A percentile compares a stretch with the other conserved stretches of the same genome.
Conservation (phyloP, 805 yeast species). For the Debaryomyces hansenii region DNA sequence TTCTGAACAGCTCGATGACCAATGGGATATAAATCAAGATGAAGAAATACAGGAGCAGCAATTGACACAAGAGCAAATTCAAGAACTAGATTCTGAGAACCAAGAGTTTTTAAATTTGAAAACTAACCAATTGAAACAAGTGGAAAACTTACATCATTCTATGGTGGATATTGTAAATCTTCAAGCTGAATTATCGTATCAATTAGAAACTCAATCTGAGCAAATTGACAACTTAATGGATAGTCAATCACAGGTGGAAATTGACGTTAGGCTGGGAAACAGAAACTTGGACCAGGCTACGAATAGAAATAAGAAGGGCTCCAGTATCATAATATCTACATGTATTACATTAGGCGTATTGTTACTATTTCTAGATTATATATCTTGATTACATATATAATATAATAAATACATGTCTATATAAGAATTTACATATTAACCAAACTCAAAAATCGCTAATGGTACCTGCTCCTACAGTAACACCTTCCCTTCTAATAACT, state of each 20-base stretch:
- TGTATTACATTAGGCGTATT: slow-evolving; percentile 35
- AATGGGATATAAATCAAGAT: slow-evolving; percentile 9
- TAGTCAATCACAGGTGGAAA: slow-evolving; percentile 64
- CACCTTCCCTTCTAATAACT: slow-evolving; percentile 68
- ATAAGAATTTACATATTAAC: background rate
- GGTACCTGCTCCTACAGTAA: slow-evolving; percentile 66
- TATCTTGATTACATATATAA: slow-evolving; percentile 14
- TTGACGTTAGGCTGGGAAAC: slow-evolving; percentile 72
- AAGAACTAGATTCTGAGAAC: slow-evolving; percentile 59
- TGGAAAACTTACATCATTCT: slow-evolving; percentile 58
- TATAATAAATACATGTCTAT: background rate
- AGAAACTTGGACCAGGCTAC: slow-evolving; percentile 68
- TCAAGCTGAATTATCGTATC: slow-evolving; percentile 72
- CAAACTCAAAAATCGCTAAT: slow-evolving; percentile 24
- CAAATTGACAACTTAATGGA: slow-evolving; percentile 62
- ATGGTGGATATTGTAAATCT: slow-evolving; percentile 72
- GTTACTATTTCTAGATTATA: slow-evolving; percentile 36
- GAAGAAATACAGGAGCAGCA: slow-evolving; percentile 13
- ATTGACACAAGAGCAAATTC: slow-evolving; percentile 55
- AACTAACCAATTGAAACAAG: slow-evolving; percentile 59
- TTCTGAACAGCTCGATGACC: slow-evolving; percentile 5
- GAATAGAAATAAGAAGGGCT: slow-evolving; percentile 52
- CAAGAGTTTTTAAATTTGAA: slow-evolving; percentile 54
- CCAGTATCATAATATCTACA: slow-evolving; percentile 35
- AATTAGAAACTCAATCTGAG: slow-evolving; percentile 70